These are phyloP conservation scores for Colletotrichum musae DNA, from an alignment of 2,329 filamentous ascomycete species.

Conservation along the genomic window DNA sequence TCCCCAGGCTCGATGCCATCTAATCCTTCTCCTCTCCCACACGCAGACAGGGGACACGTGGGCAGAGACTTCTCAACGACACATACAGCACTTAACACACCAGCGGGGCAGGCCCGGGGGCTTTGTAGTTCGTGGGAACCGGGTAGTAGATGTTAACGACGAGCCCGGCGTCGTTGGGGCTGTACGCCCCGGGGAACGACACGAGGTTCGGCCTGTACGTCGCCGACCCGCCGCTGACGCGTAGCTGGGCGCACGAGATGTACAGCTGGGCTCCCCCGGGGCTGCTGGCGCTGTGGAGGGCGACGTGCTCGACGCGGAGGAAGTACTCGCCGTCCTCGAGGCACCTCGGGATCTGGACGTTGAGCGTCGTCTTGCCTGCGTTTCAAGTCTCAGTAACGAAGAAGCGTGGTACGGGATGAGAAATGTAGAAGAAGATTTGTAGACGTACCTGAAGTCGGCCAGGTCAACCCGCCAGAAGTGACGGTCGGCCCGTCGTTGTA, in stretches of 20 bases:
- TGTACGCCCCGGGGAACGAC: conserved; percentile 59
- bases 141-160: conserved; percentile 61
- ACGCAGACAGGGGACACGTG: too few relatives aligned
- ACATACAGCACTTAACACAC: conserved; percentile 32
- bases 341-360: conserved; percentile 59
- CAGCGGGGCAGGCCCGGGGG: conserved; percentile 41
- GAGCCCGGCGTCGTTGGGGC: conserved; percentile 57
- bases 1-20: too few relatives aligned
- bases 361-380: conserved; percentile 50
- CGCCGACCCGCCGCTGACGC: conserved; percentile 58
- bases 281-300: conserved; percentile 58
- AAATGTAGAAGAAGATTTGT: not conserved
- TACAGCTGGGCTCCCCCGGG: conserved; percentile 63
- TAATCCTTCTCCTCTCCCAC: too few relatives aligned
- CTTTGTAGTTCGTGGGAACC: conserved; percentile 54
- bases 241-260: conserved; percentile 58
- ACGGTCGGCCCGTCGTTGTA: conserved; percentile 58
- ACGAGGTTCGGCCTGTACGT: conserved; percentile 55
- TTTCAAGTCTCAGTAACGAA: not conserved
- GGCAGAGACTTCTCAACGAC: too few relatives aligned
- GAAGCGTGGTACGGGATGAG: not conserved
- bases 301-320: conserved; percentile 64
- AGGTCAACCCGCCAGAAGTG: conserved; percentile 52
- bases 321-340: conserved; percentile 65
- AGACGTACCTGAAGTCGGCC: conserved; percentile 54